Conservation (phyloP, 2,329 filamentous ascomycete species). For the Phialophora chinensis region DNA sequence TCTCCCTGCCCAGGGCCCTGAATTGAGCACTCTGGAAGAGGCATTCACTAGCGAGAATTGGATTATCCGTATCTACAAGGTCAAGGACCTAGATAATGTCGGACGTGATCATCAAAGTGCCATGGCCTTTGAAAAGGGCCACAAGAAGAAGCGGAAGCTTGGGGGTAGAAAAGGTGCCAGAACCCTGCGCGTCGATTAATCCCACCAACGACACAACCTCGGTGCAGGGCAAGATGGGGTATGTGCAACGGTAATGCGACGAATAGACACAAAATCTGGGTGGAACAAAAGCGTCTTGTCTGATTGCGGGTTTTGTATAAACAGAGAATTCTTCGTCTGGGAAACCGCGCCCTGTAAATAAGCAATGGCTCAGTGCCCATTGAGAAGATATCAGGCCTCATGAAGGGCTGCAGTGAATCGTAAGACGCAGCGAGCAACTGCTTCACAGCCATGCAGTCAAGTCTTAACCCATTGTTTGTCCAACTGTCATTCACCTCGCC, state of each 20-base stretch:
- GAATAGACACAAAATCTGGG: conserved; percentile 21
- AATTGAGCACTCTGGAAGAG: conserved; percentile 89
- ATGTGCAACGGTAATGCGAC: conserved; percentile 8
- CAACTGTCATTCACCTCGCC: neutral
- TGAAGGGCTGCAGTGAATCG: neutral
- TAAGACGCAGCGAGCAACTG: neutral
- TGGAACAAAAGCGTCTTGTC: conserved; percentile 10
- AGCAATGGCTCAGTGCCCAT: neutral
- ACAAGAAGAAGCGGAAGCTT: conserved; percentile 58
- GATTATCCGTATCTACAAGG: conserved; percentile 99
- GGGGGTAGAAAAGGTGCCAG: conserved; percentile 51
- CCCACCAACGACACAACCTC: neutral
- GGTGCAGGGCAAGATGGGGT: neutral
- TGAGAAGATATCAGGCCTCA: neutral
- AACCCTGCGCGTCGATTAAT: conserved; percentile 53
- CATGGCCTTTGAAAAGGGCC: conserved; percentile 58
- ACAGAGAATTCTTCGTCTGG: conserved; percentile 7
- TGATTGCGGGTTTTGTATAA: conserved; percentile 15
- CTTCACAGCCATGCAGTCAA: neutral
- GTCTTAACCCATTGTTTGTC: neutral
- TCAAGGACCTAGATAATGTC: conserved; percentile 97
- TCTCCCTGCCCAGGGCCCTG: conserved; percentile 82
- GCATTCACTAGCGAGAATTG: conserved; percentile 99
- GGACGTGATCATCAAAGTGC: conserved; percentile 81
- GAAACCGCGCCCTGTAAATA: neutral